Base-by-base conservation (phyloP, 179 eudicot species). In the Corrigiola litoralis region DNA sequence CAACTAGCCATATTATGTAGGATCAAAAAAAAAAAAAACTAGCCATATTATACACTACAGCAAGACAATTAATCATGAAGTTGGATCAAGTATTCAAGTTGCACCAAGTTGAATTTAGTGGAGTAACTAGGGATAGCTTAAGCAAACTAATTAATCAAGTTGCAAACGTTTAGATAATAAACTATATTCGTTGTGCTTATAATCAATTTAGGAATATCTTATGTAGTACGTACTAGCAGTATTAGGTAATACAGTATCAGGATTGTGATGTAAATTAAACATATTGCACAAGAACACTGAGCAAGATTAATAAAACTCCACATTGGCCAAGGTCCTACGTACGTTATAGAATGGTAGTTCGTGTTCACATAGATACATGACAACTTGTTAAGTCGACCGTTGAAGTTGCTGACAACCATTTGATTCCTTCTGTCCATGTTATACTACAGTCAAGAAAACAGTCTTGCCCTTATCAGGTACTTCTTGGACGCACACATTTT, bases 311-410 rank as follows among this genome's bases (percentile, higher is more conserved):
- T n/a, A n/a, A n/a, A n/a, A n/a, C n/a, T n/a, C n/a, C n/a, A n/a
- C n/a, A n/a, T n/a, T n/a, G n/a, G n/a, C n/a, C n/a, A n/a, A n/a
- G n/a, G n/a, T n/a, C n/a, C n/a, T n/a, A n/a, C n/a, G n/a, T n/a
- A n/a, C n/a, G n/a, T n/a, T n/a, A n/a, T n/a, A n/a, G n/a, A n/a
- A n/a, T n/a, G n/a, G n/a, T 25, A 25, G 10, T 24, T 9, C 24
- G 20, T 33, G 23, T 4, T 56, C 61, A 56, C 27, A 56, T 56
- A 56, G 20, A 32, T 27, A 56, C n/a, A 33, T 56, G n/a, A 36
- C 45, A 60, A 58, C 38, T 53, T 11, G 12, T 38, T 24, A 58
- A 72, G 20, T 73, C 59, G 77, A 73, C 73, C 77, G 77, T 73
- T 73, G 77, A 41, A 48, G 23, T 63, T 47, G 68, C 34, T 28